These are phyloP conservation scores for Sisymbrium altissimum DNA, from an alignment of 345 rosid species.

Conservation along the genomic window DNA sequence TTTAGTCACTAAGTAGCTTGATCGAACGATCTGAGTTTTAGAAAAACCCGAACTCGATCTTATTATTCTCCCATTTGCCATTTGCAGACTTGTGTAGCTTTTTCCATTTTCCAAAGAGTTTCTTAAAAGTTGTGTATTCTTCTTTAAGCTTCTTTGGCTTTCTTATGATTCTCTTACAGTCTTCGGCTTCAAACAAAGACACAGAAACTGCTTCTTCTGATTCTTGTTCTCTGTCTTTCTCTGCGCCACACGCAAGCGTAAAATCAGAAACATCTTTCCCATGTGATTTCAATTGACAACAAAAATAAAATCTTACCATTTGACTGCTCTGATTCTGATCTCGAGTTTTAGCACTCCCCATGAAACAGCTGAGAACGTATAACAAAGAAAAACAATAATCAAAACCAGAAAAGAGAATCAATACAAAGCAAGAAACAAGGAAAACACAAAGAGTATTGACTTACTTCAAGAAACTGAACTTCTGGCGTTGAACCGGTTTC, in stretches of 20 bases:
- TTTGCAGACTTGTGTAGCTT: constrained; percentile 1
- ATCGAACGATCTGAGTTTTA: background rate
- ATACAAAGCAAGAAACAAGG: background rate
- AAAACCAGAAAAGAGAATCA: background rate
- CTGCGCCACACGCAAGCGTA: constrained; percentile 5
- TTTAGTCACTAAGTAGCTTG: constrained; percentile 22
- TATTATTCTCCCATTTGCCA: constrained; percentile 18
- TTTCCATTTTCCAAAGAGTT: background rate
- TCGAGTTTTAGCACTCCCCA: constrained; percentile 17
- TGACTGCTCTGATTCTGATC: constrained; percentile 21
- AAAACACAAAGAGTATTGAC: background rate
- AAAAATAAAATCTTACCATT: background rate
- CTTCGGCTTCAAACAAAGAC: constrained; percentile 32
- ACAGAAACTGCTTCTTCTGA: constrained; percentile 25
- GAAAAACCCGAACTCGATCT: constrained; percentile 1
- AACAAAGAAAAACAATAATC: constrained; percentile 11
- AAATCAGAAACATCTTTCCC: background rate
- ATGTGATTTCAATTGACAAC: background rate
- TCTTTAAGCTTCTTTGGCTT: background rate
- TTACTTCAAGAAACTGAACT: constrained; percentile 26
- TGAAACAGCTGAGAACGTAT: constrained; percentile 16
- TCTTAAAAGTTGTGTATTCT: constrained; percentile 2
- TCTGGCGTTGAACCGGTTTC: background rate
- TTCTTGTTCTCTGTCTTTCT: constrained; percentile 13
- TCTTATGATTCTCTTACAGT: constrained; percentile 21